Base-by-base conservation (phyloP, 2,329 filamentous ascomycete genomes). In the Xylariaceae sp. region DNA sequence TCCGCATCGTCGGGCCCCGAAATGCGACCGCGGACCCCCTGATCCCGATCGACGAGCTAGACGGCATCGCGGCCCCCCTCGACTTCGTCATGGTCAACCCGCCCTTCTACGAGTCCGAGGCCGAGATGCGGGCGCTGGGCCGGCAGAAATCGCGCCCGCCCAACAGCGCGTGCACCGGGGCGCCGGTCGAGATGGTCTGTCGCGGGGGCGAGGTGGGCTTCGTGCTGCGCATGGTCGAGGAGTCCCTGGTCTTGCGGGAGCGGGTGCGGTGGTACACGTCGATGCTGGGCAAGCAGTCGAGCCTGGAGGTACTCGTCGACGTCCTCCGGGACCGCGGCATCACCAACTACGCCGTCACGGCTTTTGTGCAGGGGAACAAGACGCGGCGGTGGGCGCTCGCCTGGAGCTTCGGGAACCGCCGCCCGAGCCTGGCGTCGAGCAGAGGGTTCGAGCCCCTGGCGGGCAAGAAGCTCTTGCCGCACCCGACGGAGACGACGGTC, bases 31-130 rank as follows among this genome's bases (percentile, higher is more conserved):
- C 75, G 0, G 83, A 81, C 37, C 65, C 76, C 0, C 75, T 97
- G 1, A 80, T 98, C 5, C 87, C 89, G 0, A 69, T 91, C 0
- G 77, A 85, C 40, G 78, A 79, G 0, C 68, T 87, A 6, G 10
- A 37, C 12, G 32, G 12, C 1, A 73, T 71, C 20, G 69, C 83
- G 3, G 70, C 75, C 7, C 68, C 60, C 2, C 78, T 96, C 43
- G 88, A 93, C 69, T 97, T 98, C 70, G 86, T 85, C 56, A 96
- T 98, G 86, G 93, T 89, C 61, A 99, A 99, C 64, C 95, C 95
- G 0, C 95, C 95, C 0, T 99, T 99, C 75, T 98, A 97, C 76
- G 73, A 79, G n/a, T 92, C 90, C 0, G 75, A 82, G 2, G 74
- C 80, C 4, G 91, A 96, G 48, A 83, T 97, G 73, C 63, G 81